Evolutionary conservation across 495 filamentous ascomycete genomes (phyloP).

Genomic region (Clohesyomyces aquaticus): DNA sequence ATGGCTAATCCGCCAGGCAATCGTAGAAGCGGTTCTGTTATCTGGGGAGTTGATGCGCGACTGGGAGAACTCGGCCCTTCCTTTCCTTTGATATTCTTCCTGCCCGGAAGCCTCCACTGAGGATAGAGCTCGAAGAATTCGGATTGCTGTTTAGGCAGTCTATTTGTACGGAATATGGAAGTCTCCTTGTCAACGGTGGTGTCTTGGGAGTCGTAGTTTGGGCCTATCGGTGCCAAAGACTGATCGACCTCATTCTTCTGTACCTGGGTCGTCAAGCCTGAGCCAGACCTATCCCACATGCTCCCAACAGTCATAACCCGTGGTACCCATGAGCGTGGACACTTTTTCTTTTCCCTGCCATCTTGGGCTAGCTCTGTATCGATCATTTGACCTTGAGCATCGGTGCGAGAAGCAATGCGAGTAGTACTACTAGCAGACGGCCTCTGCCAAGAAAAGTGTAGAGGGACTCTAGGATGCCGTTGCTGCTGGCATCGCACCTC

Average conservation of each 20-base stretch:
- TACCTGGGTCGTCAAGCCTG: not conserved
- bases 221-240: no score
- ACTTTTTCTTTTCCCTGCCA: not conserved
- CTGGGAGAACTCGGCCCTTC: not conserved
- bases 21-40: constrained; percentile 5
- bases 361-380: not conserved
- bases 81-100: constrained; percentile 1
- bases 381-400: not conserved
- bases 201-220: not conserved
- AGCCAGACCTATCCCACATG: not conserved
- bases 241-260: not conserved
- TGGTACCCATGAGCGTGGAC: not conserved
- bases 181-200: no score
- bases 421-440: not conserved
- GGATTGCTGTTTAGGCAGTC: not conserved
- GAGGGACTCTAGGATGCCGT: constrained; percentile 9
- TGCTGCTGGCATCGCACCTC: not conserved
- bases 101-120: not conserved
- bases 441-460: constrained; percentile 19
- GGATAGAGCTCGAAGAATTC: not conserved
- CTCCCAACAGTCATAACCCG: not conserved
- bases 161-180: no score
- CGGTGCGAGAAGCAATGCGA: not conserved
- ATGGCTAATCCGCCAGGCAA: constrained; percentile 17
- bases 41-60: not conserved